These are phyloP conservation scores for Malus sylvestris DNA, from an alignment of 306 rosid genomes.

Conservation along the genomic window DNA sequence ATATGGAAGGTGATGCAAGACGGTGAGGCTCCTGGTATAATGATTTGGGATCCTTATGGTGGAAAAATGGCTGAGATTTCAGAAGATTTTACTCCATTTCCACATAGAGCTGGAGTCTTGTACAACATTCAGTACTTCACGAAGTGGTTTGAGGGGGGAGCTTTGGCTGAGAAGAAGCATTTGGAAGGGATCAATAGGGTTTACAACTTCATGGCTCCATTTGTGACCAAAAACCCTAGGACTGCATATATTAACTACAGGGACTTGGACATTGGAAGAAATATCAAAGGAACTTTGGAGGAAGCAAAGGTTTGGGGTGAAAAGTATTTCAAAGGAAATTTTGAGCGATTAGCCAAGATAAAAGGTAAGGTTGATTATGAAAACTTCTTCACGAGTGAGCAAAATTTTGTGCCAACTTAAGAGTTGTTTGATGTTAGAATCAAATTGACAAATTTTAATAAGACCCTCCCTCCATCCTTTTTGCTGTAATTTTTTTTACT, in stretches of 20 bases:
- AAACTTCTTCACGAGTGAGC: conserved; percentile 5
- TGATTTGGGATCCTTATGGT: conserved; percentile 18
- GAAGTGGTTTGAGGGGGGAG: neutral
- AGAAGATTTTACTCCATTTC: conserved; percentile 9
- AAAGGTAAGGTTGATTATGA: neutral
- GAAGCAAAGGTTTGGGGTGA: conserved; percentile 5
- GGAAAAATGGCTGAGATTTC: conserved; percentile 21
- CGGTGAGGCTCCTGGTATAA: neutral
- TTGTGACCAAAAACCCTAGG: conserved; percentile 6
- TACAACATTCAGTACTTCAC: neutral
- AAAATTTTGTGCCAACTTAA: neutral
- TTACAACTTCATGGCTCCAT: neutral
- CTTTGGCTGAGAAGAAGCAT: neutral
- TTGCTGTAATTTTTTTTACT: too few species aligned
- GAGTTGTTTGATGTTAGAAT: neutral
- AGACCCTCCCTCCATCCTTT: too few species aligned
- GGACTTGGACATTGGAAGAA: conserved; percentile 3
- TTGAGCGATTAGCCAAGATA: neutral
- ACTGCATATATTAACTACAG: conserved; percentile 3
- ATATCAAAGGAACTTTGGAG: neutral
- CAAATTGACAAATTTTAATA: neutral
- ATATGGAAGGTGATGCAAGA: conserved; percentile 13
- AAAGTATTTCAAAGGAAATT: conserved; percentile 1
- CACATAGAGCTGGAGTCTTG: neutral
- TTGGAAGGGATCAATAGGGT: neutral